These are phyloP conservation scores for Colletotrichum falcatum DNA, from an alignment of 2,329 filamentous ascomycete genomes.

Conservation along the genomic window DNA sequence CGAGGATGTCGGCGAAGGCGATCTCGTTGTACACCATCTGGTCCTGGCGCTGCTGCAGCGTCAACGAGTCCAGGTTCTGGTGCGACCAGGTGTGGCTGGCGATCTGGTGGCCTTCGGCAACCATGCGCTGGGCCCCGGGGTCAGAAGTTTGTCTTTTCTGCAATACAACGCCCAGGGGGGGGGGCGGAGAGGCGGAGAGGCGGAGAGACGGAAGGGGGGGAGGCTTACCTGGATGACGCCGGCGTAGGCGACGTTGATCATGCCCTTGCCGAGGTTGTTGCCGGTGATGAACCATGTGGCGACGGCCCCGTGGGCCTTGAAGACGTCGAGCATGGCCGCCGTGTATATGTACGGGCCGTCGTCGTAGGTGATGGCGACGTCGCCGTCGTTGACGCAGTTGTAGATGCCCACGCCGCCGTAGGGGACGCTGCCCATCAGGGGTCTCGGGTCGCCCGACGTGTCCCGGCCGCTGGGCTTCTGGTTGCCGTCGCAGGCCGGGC, in stretches of 20 bases:
- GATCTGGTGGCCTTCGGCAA: slow-evolving; percentile 59
- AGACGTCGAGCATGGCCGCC: slow-evolving; percentile 48
- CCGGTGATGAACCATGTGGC: slow-evolving; percentile 54
- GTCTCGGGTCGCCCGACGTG: slow-evolving; percentile 44
- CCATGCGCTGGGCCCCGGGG: slow-evolving; percentile 54
- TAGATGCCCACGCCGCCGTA: slow-evolving; percentile 50
- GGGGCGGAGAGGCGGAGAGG: no score
- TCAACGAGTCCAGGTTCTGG: slow-evolving; percentile 53
- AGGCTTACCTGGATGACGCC: slow-evolving; percentile 48
- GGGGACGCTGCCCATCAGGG: slow-evolving; percentile 45
- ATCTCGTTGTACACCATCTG: slow-evolving; percentile 61
- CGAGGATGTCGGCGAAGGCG: slow-evolving; percentile 56
- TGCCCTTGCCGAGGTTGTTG: slow-evolving; percentile 49
- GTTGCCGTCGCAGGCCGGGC: slow-evolving; percentile 48
- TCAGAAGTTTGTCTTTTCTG: no score
- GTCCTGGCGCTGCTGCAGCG: slow-evolving; percentile 47
- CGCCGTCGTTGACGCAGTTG: slow-evolving; percentile 47
- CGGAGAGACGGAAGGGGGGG: no score
- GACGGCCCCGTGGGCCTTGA: slow-evolving; percentile 48
- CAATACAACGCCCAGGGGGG: no score
- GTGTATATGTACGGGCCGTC: slow-evolving; percentile 54
- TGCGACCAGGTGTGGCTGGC: slow-evolving; percentile 62
- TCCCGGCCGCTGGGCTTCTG: slow-evolving; percentile 44
- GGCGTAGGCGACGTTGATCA: slow-evolving; percentile 48
- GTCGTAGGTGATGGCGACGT: slow-evolving; percentile 53